Conservation (phyloP, 495 filamentous ascomycete species). For the Trichoderma asperelloides region DNA sequence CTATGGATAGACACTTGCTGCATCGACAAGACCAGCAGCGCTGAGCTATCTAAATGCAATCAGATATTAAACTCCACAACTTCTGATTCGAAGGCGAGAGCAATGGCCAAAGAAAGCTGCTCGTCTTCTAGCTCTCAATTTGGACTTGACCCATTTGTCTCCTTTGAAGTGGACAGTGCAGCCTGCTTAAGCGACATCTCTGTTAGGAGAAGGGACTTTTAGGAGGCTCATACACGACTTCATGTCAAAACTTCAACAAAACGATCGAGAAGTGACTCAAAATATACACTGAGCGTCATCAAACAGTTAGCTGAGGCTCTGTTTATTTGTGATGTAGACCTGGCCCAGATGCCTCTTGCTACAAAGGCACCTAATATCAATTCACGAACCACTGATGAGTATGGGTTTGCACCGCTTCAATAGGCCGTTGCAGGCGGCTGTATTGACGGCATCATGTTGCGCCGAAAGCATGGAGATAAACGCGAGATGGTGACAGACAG, state of each 20-base stretch:
- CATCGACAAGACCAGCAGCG: conserved; percentile 36
- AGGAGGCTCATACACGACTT: background rate
- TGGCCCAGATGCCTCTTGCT: background rate
- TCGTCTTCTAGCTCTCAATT: background rate
- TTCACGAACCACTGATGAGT: background rate
- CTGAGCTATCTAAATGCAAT: conserved; percentile 18
- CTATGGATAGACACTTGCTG: conserved; percentile 35
- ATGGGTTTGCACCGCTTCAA: background rate
- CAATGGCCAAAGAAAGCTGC: background rate
- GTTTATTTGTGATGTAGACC: background rate
- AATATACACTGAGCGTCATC: background rate
- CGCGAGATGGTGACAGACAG: background rate
- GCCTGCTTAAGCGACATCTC: background rate
- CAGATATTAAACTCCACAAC: background rate
- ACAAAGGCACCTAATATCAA: background rate
- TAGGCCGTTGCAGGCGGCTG: background rate
- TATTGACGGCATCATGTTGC: background rate
- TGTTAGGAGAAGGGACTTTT: background rate
- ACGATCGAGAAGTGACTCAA: background rate
- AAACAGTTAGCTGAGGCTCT: background rate
- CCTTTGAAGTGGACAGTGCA: background rate
- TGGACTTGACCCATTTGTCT: background rate
- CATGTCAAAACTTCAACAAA: background rate
- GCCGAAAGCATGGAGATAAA: background rate
- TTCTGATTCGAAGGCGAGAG: background rate